Evolutionary conservation across 225 moss, liverwort and hornwort species (phyloP), one percentile per base, ranked within the genome.

Genomic region (Straminergon stramineum): DNA sequence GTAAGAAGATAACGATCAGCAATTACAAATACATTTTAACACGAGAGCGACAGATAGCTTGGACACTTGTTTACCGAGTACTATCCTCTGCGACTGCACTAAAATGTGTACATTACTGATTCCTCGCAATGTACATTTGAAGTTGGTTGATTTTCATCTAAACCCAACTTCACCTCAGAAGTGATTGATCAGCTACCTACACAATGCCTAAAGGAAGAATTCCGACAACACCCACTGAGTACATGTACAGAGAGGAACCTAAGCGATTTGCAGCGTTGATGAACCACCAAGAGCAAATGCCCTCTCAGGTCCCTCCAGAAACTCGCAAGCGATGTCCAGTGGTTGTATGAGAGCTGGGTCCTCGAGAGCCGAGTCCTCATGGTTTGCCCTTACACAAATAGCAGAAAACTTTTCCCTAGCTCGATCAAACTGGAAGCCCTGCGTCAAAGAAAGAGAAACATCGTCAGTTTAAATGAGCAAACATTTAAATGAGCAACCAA

Each of bases 371-470:
- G 56, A 63, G 82, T 86, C 74, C 75, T 87, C 90, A 27, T 83
- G 75, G 39, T 63, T 88, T 67, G 78, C 51, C 79, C 87, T 91
- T 41, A 90, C 88, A 86, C 98, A 98, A 21, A 96, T 81, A 70
- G 92, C 92, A 23, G 90, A 83, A 86, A 98, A 97, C 86, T 95
- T 97, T 90, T 97, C 90, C 90, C 92, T 95, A 15, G 98, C 98
- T 69, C 95, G 95, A 81, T 89, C 92, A 88, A 98, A 98, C 90
- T 96, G 94, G 82, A 92, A 93, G 41, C 98, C 98, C 98, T 96
- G 96, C 87, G 52, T 61, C 84, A 84, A 80, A 88, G 89, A 86
- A 66, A 83, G 85, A 71, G 65, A 76, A 45, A 41, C 63, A 71
- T 35, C 22, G 81, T 61, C 76, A 85, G 48, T 87, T 87, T 23